Base-by-base conservation (phyloP, 768 basidiomycete species). In the Tubosaeta sp. region DNA sequence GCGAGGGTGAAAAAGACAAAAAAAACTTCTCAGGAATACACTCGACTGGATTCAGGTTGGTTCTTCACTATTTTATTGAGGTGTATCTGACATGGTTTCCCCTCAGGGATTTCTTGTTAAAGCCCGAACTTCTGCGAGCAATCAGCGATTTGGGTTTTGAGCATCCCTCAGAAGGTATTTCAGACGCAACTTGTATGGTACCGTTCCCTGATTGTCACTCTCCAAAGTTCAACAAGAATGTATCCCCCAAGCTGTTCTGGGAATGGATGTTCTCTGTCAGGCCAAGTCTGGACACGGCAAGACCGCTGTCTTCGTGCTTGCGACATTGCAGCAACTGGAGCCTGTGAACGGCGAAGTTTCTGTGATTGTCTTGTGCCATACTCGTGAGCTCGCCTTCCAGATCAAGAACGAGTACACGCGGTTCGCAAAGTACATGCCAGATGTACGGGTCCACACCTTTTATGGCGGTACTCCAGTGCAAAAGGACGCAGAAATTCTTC, bases 71-170 rank as follows among this genome's bases (percentile, higher is more conserved):
- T 46, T 54, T 62, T 61, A 3, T 35, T 35, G 13, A 34, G 14
- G 19, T 13, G 7, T 39, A 19, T 13, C 35, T 29, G 11, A 27
- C 3, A 5, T 4, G 14, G 24, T 2, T 24, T 13, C 3, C 3
- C 40, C 21, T 22, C 48, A 96, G 94, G 70, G 96, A 99, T 70
- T 99, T 99, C 78, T 76, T 99, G 69, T 76, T 98, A 71, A 99
- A 98, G 75, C 92, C 96, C 34, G 96, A 98, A 69, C 71, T 99
- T 54, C 80, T 98, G 62, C 87, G 96, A 52, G 94, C 96, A 44
- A 99, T 99, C 69, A 94, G 91, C 71, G 96, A 99, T 65, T 77
- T 99, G n/a, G 96, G 96, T 69, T 99, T 99, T 65, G 96, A 99
- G 72, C 96, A 99, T 74, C 96, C 96, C 48, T 98, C 95, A 45